Conservation (phyloP, 2,329 filamentous ascomycete genomes). For the Apiospora malaysiana region DNA sequence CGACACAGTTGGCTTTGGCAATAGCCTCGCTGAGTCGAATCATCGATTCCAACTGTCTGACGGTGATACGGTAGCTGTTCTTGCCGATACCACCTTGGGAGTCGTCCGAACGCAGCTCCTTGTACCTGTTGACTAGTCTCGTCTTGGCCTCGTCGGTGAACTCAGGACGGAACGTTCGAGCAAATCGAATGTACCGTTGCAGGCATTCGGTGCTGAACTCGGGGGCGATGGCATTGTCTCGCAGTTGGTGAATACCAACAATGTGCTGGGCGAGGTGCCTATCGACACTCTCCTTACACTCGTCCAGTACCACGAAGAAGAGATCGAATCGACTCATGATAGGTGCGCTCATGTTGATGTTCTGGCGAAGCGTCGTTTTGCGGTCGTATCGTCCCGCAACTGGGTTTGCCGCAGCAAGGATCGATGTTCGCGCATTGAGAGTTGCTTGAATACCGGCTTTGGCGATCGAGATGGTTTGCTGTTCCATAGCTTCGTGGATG, state of each 20-base stretch:
- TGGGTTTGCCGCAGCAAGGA: constrained; percentile 94
- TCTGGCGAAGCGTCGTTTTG: constrained; percentile 89
- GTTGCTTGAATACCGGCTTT: constrained; percentile 99
- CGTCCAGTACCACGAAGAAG: constrained; percentile 97
- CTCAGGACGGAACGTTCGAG: constrained; percentile 89
- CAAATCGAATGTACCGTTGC: constrained; percentile 96
- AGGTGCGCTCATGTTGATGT: constrained; percentile 98
- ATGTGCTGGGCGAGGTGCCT: constrained; percentile 94
- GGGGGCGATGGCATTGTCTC: constrained; percentile 88
- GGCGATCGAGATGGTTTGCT: constrained; percentile 98
- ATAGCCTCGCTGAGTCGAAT: constrained; percentile 98
- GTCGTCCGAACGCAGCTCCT: constrained; percentile 91
- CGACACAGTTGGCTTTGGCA: constrained; percentile 95
- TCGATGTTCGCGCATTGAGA: constrained; percentile 92
- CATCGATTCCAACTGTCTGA: constrained; percentile 93
- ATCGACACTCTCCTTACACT: constrained; percentile 92
- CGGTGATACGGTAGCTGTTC: constrained; percentile 97
- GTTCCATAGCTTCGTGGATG: constrained; percentile 99
- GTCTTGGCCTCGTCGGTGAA: constrained; percentile 88
- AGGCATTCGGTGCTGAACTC: constrained; percentile 97
- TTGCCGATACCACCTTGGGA: constrained; percentile 91
- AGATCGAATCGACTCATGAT: constrained; percentile 99
- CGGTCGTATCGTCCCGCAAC: constrained; percentile 97
- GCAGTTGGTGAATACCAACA: constrained; percentile 88
- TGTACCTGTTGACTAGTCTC: constrained; percentile 89